Evolutionary conservation across 2,329 filamentous ascomycete genomes (phyloP).

Genomic region (Chaetothyriales sp.): DNA sequence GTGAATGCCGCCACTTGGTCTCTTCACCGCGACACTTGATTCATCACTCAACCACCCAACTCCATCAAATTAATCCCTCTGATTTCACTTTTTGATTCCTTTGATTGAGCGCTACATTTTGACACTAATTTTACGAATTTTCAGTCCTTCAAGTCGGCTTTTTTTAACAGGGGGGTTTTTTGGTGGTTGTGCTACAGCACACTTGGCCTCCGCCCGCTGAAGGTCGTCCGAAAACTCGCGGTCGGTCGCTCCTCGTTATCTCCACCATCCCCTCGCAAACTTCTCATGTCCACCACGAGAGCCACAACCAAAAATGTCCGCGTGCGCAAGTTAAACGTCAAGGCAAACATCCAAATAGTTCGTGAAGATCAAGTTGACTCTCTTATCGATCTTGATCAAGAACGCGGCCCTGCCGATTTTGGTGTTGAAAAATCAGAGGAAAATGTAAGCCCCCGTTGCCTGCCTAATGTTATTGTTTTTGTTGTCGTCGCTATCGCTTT

Average conservation of each 20-base stretch:
- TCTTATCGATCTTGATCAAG: conserved; percentile 67
- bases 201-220: neutral
- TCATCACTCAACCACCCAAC: conserved; percentile 4
- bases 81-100: conserved; percentile 37
- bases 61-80: conserved; percentile 42
- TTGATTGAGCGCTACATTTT: conserved; percentile 46
- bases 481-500: neutral
- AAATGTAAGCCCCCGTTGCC: conserved; percentile 54
- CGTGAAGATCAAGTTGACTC: conserved; percentile 82
- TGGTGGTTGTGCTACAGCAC: neutral
- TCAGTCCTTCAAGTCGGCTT: conserved; percentile 2
- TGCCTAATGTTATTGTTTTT: neutral
- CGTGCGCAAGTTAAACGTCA: conserved; percentile 64
- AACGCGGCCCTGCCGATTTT: conserved; percentile 77
- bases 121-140: conserved; percentile 48
- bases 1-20: neutral
- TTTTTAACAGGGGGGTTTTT: conserved; percentile 1
- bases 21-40: conserved; percentile 6
- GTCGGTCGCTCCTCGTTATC: neutral
- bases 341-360: conserved; percentile 73
- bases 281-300: neutral
- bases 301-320: conserved; percentile 3
- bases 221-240: neutral
- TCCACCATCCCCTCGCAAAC: neutral
- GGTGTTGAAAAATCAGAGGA: conserved; percentile 96